Conservation (phyloP, 2,329 filamentous ascomycete species). For the Ophiostoma piceae region DNA sequence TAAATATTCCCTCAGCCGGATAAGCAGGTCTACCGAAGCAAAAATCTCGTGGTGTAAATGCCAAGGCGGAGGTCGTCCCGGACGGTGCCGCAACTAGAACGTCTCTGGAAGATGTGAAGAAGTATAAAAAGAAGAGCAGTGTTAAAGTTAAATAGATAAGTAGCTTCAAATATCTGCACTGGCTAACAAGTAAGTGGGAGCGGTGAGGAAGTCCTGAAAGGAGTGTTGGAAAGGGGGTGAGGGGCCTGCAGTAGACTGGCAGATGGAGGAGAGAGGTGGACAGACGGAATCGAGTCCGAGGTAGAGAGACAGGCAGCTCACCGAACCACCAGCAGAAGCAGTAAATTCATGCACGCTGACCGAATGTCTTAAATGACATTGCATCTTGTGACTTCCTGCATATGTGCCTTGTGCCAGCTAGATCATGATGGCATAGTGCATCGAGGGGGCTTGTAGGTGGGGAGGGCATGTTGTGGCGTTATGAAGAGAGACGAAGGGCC, state of each 20-base stretch:
- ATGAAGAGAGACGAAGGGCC: not conserved
- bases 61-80: not conserved
- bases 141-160: too few relatives aligned
- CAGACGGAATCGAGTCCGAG: not conserved
- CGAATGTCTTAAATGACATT: not conserved
- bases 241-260: not conserved
- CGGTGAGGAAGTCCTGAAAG: not conserved
- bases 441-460: not conserved
- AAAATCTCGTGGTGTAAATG: not conserved
- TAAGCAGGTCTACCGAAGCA: not conserved
- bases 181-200: not conserved
- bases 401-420: not conserved
- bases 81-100: not conserved
- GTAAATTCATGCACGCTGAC: not conserved
- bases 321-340: not conserved
- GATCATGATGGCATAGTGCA: not conserved
- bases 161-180: not conserved
- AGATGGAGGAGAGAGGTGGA: not conserved
- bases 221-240: not conserved
- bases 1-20: not conserved
- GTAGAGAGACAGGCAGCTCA: not conserved
- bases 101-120: not conserved
- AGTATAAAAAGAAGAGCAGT: not conserved
- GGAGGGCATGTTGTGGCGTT: too few relatives aligned
- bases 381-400: slow-evolving; percentile 5